A percentile compares a stretch with the other conserved stretches of the same genome.
phyloP scores from a whole-genome alignment of 306 rosid species.

The Cicer judaicum region DNA sequence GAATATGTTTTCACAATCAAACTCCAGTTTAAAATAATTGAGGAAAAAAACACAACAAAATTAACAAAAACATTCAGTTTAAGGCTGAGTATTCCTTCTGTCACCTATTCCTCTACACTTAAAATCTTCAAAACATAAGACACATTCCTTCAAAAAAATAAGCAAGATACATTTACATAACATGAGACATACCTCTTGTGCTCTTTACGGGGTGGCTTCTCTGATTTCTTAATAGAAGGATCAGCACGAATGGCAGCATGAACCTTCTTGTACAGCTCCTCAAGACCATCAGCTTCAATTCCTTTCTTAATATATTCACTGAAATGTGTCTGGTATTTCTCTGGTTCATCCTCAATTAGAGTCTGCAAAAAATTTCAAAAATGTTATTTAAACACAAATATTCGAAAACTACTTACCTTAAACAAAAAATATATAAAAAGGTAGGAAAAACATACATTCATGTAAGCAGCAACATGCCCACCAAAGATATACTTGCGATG shows the following conservation, averaged over 20 bases:
- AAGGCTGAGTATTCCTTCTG: not conserved
- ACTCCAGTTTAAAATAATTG: not conserved
- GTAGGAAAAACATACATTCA: constrained; percentile 52
- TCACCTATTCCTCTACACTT: not conserved
- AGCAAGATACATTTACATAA: not conserved
- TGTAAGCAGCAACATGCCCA: constrained; percentile 73
- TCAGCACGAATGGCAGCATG: constrained; percentile 87
- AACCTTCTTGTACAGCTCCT: constrained; percentile 74
- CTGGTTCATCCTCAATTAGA: constrained; percentile 79
- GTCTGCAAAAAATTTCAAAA: constrained; percentile 45
- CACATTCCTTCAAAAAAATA: not conserved
- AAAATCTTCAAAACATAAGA: not conserved
- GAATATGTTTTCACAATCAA: not conserved
- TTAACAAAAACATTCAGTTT: not conserved
- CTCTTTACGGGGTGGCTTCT: constrained; percentile 62
- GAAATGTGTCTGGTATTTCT: constrained; percentile 79
- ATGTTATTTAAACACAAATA: not conserved
- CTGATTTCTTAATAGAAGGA: constrained; percentile 57
- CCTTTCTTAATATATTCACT: constrained; percentile 74
- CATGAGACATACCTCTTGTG: constrained; percentile 65
- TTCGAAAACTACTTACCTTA: not conserved
- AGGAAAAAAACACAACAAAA: not conserved
- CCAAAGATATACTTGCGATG: constrained; percentile 86
- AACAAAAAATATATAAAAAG: not conserved
- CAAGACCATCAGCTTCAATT: constrained; percentile 64